Conservation (phyloP, 345 rosid genomes). For the Citrus cavaleriei region DNA sequence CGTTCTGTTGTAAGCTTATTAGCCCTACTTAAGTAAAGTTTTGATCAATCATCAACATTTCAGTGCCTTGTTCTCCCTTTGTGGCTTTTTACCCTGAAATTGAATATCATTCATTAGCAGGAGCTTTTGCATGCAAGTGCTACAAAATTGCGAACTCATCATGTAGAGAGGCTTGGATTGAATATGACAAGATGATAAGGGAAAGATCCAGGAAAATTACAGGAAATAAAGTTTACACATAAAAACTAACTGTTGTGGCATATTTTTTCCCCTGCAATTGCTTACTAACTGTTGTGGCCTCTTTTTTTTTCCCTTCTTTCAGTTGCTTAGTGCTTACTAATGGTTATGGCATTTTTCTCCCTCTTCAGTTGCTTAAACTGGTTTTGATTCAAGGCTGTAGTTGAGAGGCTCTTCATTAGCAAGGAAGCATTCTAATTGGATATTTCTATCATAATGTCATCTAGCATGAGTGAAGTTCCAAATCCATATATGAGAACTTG, state of each 20-base stretch:
- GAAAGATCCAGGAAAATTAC: slow-evolving; percentile 40
- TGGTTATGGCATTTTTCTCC: too few species aligned
- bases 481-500: too few species aligned
- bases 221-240: slow-evolving; percentile 54
- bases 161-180: slow-evolving; percentile 52
- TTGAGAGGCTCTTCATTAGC: too few species aligned
- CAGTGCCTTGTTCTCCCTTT: background rate
- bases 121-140: slow-evolving; percentile 15
- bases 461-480: too few species aligned
- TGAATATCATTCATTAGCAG: slow-evolving; percentile 17
- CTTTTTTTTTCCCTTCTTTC: too few species aligned
- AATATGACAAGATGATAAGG: slow-evolving; percentile 53
- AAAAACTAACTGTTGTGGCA: background rate
- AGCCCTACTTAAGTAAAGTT: background rate
- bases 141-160: slow-evolving; percentile 19
- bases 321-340: too few species aligned
- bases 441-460: too few species aligned
- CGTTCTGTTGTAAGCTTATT: background rate
- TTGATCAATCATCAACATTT: background rate
- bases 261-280: background rate
- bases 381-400: too few species aligned
- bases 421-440: too few species aligned
- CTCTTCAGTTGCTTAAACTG: too few species aligned
- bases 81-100: background rate
- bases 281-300: too few species aligned